phyloP scores from a whole-genome alignment of 371 early-diverging fungal species.

The Saksenaea oblongispora region DNA sequence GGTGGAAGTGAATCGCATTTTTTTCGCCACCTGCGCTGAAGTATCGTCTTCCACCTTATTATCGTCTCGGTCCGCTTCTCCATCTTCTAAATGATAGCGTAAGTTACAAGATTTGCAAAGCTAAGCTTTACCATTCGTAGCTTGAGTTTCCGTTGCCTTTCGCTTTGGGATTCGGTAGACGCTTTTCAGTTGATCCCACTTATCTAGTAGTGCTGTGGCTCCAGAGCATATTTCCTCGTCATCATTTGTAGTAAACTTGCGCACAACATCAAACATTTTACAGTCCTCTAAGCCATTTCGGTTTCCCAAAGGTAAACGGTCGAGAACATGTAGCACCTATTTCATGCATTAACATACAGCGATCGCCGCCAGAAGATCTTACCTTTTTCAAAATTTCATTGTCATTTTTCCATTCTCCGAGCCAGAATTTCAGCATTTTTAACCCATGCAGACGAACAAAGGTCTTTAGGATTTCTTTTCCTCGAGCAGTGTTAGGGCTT shows the following conservation, averaged over 20 bases:
- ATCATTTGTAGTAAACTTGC: constrained; percentile 38
- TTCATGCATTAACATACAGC: neutral
- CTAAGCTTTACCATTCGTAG: neutral
- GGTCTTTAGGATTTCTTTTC: constrained; percentile 40
- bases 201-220: constrained; percentile 36
- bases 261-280: constrained; percentile 54
- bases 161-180: constrained; percentile 66
- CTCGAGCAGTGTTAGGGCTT: constrained; percentile 23
- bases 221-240: constrained; percentile 38
- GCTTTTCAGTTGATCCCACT: constrained; percentile 57
- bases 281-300: constrained; percentile 73
- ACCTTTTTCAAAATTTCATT: constrained; percentile 40
- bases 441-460: constrained; percentile 50
- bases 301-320: constrained; percentile 63
- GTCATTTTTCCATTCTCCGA: constrained; percentile 50
- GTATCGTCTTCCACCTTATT: neutral
- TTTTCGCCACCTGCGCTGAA: constrained; percentile 6
- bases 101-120: neutral
- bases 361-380: neutral
- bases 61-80: neutral
- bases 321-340: constrained; percentile 41
- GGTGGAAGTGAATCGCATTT: constrained; percentile 21
- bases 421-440: constrained; percentile 52
- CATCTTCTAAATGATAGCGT: neutral
- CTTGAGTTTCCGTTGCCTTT: neutral